Conservation (phyloP, 2,329 filamentous ascomycete genomes). For the Monilinia vaccinii-corymbosi region DNA sequence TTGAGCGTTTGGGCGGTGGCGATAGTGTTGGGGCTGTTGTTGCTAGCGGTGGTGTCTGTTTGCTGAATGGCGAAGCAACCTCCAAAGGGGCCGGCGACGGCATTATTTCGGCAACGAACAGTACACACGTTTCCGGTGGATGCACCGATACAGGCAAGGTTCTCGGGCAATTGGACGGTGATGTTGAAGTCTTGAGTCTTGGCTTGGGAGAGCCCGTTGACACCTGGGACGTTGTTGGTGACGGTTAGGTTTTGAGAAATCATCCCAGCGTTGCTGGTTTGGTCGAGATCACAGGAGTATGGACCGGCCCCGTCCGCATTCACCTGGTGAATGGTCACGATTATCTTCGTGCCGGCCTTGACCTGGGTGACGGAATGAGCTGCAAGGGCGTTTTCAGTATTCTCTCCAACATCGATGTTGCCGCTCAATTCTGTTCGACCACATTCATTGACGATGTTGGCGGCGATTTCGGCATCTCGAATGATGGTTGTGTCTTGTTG, state of each 20-base stretch:
- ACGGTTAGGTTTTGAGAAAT: slow-evolving; percentile 42
- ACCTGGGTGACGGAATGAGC: slow-evolving; percentile 41
- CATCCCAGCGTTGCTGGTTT: slow-evolving; percentile 34
- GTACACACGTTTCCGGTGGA: slow-evolving; percentile 48
- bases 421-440: slow-evolving; percentile 52
- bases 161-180: slow-evolving; percentile 42
- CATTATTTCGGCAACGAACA: slow-evolving; percentile 50
- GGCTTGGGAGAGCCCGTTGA: slow-evolving; percentile 32
- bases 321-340: slow-evolving; percentile 44
- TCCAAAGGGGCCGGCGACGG: slow-evolving; percentile 47
- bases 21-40: slow-evolving; percentile 39
- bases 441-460: slow-evolving; percentile 49
- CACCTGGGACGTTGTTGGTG: slow-evolving; percentile 49
- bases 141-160: slow-evolving; percentile 40
- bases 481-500: slow-evolving; percentile 58
- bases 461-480: slow-evolving; percentile 43
- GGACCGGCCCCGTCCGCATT: slow-evolving; percentile 47
- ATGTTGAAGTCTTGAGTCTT: slow-evolving; percentile 49
- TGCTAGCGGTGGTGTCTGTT: slow-evolving; percentile 34
- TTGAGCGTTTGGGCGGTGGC: slow-evolving; percentile 37
- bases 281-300: slow-evolving; percentile 45
- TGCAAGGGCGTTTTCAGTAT: slow-evolving; percentile 43
- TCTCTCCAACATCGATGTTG: slow-evolving; percentile 51
- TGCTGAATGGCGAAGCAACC: slow-evolving; percentile 52
- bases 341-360: slow-evolving; percentile 35